These are phyloP conservation scores for Agapanthus africanus DNA, from an alignment of 106 monocot species.

Conservation along the genomic window DNA sequence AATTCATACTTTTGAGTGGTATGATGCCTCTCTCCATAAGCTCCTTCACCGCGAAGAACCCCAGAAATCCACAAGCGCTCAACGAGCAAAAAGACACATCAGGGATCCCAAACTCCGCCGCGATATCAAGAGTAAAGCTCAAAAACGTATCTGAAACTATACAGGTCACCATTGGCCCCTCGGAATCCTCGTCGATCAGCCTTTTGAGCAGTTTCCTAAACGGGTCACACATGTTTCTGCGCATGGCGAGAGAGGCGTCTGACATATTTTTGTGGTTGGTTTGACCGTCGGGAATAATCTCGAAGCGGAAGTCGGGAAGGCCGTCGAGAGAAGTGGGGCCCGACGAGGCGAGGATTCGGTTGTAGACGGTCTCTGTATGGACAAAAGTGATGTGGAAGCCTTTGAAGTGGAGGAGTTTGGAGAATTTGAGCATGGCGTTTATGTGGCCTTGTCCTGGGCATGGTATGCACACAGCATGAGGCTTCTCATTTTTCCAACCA, in stretches of 20 bases:
- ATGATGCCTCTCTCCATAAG: no score
- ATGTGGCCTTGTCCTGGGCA: conserved; percentile 23
- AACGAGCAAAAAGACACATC: no score
- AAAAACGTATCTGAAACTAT: conserved; percentile 24
- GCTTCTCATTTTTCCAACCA: background rate
- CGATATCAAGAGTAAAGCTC: no score
- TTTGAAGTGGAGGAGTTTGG: conserved; percentile 41
- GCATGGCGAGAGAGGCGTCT: background rate
- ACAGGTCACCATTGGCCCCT: conserved; percentile 1
- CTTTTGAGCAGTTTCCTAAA: conserved; percentile 2
- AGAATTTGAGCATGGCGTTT: conserved; percentile 36
- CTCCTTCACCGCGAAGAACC: no score
- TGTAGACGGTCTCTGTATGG: conserved; percentile 54
- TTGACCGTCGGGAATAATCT: conserved; percentile 26
- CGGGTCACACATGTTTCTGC: background rate
- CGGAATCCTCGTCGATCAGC: background rate
- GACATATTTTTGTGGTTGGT: conserved; percentile 1
- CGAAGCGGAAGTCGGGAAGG: conserved; percentile 31
- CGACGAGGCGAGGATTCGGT: conserved; percentile 32
- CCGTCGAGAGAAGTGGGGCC: conserved; percentile 26
- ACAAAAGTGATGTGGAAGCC: conserved; percentile 68
- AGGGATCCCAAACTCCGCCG: no score
- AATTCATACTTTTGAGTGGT: no score
- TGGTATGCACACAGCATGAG: conserved; percentile 4
- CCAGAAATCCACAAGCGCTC: no score